phyloP scores from a whole-genome alignment of 805 yeast genomes.

The Debaryomyces maramus region DNA sequence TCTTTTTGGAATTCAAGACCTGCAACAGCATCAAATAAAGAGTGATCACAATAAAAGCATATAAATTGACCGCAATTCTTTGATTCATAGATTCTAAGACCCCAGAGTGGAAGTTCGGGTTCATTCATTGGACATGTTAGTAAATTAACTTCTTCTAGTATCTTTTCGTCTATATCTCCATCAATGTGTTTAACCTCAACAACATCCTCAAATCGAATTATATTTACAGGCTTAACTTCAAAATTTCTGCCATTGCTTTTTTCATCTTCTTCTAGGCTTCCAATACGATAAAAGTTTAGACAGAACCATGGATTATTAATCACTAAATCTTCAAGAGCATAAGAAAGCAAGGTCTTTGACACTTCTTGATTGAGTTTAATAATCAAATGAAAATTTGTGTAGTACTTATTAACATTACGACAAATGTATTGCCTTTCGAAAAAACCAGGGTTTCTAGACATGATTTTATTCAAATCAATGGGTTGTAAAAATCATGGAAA shows the following conservation, averaged over 20 bases:
- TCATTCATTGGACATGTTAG: slow-evolving; percentile 7
- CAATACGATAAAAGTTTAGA: slow-evolving; percentile 17
- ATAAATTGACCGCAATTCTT: slow-evolving; percentile 13
- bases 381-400: slow-evolving; percentile 24
- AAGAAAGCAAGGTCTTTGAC: slow-evolving; percentile 15
- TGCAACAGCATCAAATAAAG: slow-evolving; percentile 34
- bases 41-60: slow-evolving; percentile 27
- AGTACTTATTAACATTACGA: slow-evolving; percentile 17
- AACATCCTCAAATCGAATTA: slow-evolving; percentile 21
- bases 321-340: slow-evolving; percentile 16
- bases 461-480: no score
- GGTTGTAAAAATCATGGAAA: no score
- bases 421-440: slow-evolving; percentile 23
- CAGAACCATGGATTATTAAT: slow-evolving; percentile 16
- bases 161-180: slow-evolving; percentile 12
- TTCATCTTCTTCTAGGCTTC: slow-evolving; percentile 4
- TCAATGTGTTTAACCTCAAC: slow-evolving; percentile 14
- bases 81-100: slow-evolving; percentile 15
- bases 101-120: slow-evolving; percentile 21
- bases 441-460: slow-evolving; percentile 16
- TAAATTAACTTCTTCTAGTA: slow-evolving; percentile 10
- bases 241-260: slow-evolving; percentile 12
- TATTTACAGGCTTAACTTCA: slow-evolving; percentile 14
- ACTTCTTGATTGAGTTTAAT: slow-evolving; percentile 18
- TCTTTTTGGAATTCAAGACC: slow-evolving; percentile 29